Conservation (phyloP, 2,329 filamentous ascomycete species). For the Nemania abortiva region DNA sequence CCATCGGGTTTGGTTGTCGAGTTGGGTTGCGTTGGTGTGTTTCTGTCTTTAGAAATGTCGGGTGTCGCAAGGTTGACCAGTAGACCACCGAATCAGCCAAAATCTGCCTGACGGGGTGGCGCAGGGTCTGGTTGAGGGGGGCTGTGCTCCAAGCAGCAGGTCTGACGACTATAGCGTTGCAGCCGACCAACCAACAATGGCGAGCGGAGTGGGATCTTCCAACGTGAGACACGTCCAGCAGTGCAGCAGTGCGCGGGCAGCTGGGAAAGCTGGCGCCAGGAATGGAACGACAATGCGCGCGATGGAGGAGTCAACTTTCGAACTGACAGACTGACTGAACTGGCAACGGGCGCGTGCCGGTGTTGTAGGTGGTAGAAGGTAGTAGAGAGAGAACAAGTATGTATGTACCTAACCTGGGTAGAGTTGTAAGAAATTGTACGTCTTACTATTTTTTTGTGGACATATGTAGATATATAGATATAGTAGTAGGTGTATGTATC, state of each 20-base stretch:
- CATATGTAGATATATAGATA: background rate
- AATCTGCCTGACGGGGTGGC: constrained; percentile 51
- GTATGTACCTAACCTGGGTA: too few species aligned
- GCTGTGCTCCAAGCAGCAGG: constrained; percentile 47
- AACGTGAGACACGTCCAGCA: constrained; percentile 38
- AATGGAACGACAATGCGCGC: background rate
- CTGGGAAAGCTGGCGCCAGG: constrained; percentile 20
- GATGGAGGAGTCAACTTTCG: background rate
- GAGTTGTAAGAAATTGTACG: background rate
- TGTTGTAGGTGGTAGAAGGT: background rate
- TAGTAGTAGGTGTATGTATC: constrained; percentile 6
- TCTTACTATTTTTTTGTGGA: background rate
- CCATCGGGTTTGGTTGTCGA: constrained; percentile 55
- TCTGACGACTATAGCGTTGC: constrained; percentile 39
- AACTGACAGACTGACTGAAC: background rate
- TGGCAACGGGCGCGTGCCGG: constrained; percentile 11
- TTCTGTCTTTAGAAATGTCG: constrained; percentile 53
- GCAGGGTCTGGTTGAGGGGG: constrained; percentile 48
- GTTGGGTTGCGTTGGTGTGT: constrained; percentile 40
- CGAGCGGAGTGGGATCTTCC: constrained; percentile 25
- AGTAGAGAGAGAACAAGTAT: background rate
- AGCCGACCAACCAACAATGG: constrained; percentile 37
- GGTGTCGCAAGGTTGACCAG: constrained; percentile 47
- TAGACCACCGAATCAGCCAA: constrained; percentile 12
- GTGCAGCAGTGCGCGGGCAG: constrained; percentile 21